Conservation (phyloP, 2,329 filamentous ascomycete genomes). For the Trichoderma aggressivum region DNA sequence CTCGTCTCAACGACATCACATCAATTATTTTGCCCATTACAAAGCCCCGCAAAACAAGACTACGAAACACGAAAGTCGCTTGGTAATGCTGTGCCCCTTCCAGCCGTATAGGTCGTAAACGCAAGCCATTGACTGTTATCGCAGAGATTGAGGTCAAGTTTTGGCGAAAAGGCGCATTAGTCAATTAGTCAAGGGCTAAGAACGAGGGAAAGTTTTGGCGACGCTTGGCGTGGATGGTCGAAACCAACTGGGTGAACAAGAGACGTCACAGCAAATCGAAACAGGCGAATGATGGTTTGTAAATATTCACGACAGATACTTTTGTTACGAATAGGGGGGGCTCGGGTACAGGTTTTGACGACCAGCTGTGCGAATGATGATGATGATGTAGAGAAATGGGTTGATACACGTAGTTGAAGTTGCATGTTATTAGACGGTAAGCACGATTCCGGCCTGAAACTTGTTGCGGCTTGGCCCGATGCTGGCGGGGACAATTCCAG, state of each 20-base stretch:
- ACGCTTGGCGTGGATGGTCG: not conserved
- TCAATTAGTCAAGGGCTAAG: not conserved
- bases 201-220: not conserved
- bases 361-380: not conserved
- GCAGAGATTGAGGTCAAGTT: not conserved
- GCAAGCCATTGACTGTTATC: not conserved
- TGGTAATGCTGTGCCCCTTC: not conserved
- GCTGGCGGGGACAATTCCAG: not conserved
- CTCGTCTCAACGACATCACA: not conserved
- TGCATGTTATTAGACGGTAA: not conserved
- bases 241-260: not conserved
- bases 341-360: not conserved
- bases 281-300: not conserved
- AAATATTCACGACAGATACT: not conserved
- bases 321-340: not conserved
- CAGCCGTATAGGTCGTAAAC: not conserved
- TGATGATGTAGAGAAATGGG: not conserved
- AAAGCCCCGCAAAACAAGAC: not conserved
- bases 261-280: not conserved
- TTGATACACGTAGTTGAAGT: not conserved
- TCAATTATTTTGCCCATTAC: not conserved
- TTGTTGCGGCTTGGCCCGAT: not conserved
- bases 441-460: not conserved
- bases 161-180: not conserved
- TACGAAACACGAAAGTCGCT: not conserved